Evolutionary conservation across 306 rosid genomes (phyloP).

Genomic region (Pyrus pyrifolia): DNA sequence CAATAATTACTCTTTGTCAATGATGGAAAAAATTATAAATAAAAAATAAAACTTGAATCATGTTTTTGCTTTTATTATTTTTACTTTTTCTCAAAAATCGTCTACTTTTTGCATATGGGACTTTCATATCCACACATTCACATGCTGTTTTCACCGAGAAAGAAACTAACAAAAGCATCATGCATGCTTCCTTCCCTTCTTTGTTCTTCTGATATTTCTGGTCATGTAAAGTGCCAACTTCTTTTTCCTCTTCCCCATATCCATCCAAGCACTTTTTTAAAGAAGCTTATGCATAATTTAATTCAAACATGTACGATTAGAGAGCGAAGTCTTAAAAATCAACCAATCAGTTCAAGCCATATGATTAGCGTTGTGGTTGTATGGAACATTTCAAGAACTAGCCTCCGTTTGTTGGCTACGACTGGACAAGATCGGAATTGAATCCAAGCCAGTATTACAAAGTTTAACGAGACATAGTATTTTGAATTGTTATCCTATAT

Average conservation of each 20-base stretch:
- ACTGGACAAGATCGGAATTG: too few species aligned
- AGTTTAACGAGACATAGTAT: too few species aligned
- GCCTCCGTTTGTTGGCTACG: too few species aligned
- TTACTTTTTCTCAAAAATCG: slow-evolving; percentile 7
- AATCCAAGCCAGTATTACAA: too few species aligned
- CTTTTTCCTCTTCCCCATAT: neutral
- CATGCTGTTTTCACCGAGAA: slow-evolving; percentile 67
- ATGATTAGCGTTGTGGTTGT: neutral
- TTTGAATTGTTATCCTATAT: too few species aligned
- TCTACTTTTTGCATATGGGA: slow-evolving; percentile 35
- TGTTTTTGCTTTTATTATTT: neutral
- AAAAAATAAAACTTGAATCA: slow-evolving; percentile 16
- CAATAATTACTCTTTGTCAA: slow-evolving; percentile 69
- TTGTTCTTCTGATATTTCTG: slow-evolving; percentile 23
- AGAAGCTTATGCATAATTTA: neutral
- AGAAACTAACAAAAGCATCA: slow-evolving; percentile 39
- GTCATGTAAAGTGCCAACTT: slow-evolving; percentile 1
- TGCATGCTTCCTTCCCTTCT: slow-evolving; percentile 27
- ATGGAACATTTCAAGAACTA: neutral
- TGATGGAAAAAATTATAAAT: slow-evolving; percentile 33
- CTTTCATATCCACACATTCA: slow-evolving; percentile 61
- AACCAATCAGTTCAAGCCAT: neutral
- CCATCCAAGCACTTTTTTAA: neutral
- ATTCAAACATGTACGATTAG: neutral
- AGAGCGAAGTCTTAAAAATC: neutral